Base-by-base conservation (phyloP, 1,139 yeast species). In the Geotrichum fermentans region DNA sequence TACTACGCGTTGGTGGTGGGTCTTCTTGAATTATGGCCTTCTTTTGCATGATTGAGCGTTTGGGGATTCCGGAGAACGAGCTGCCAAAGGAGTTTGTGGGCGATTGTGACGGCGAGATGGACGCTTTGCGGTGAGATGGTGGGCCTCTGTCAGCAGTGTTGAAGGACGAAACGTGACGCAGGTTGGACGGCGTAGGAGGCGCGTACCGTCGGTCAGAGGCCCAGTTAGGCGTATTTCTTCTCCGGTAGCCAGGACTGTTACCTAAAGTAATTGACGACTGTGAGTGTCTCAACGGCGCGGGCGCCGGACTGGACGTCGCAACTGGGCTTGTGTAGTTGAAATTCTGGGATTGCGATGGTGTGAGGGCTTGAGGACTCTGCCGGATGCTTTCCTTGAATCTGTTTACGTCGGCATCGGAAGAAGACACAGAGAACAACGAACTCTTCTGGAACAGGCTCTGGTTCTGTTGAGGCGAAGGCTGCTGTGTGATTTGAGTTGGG, bases 1-100 rank as follows among this genome's bases (percentile, higher is more conserved):
- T 61, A 43, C 68, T 63, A 30, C 58, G 60, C 1, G 61, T 60
- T 17, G 71, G 71, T 5, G 71, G 71, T 24, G 64, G 55, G 37
- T 67, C 71, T 32, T 60, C 63, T 37, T 58, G 61, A 17, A 57
- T 54, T 8, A 54, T 43, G n/a, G 55, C 52, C 34, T 52, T 52
- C 48, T 56, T 51, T 47, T 50, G 48, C 40, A 50, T 35, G 39
- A 1, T 55, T 47, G 6, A 58, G 40, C 11, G 68, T 47, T 62
- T 63, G 18, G 67, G 64, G 26, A 57, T 51, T 6, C 63, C 63
- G 24, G 60, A 59, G 32, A 61, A 60, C 14, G 56, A 48, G 4
- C 40, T 48, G 8, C 58, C 57, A 40, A 53, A 56, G n/a, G 53
- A 36, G 21, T 17, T 41, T 7, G 47, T 30, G 4, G 54, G 54